phyloP scores from a whole-genome alignment of 2,329 filamentous ascomycete species.

The Cordyceps fumosorosea region DNA sequence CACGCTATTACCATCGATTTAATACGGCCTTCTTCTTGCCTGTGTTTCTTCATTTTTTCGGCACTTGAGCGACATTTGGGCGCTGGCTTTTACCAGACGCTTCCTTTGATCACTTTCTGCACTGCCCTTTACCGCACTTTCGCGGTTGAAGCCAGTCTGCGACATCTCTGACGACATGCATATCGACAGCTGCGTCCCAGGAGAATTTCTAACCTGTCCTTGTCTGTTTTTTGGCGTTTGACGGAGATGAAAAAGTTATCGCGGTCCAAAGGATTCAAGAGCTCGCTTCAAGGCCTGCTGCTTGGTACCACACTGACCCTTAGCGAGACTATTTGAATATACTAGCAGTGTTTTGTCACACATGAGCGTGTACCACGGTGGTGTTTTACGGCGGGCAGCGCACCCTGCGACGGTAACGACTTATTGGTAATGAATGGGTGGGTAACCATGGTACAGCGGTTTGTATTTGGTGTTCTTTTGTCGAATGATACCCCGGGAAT shows the following conservation, averaged over 20 bases:
- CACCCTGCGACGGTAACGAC: not conserved
- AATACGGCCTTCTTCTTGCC: conserved; percentile 4
- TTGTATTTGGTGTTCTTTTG: not conserved
- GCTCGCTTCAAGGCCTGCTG: not conserved
- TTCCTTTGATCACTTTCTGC: not conserved
- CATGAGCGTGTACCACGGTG: conserved; percentile 14
- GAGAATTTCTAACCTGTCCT: not conserved
- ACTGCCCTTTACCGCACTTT: not conserved
- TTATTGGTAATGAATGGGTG: not conserved
- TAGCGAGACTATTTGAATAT: conserved; percentile 16
- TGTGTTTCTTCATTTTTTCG: not conserved
- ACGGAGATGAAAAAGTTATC: conserved; percentile 13
- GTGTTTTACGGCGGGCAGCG: conserved; percentile 12
- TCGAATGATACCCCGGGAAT: conserved; percentile 2
- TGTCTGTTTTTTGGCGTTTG: conserved; percentile 3
- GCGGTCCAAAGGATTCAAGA: conserved; percentile 12
- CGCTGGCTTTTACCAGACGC: not conserved
- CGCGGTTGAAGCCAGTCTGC: not conserved
- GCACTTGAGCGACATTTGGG: not conserved
- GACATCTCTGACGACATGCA: not conserved
- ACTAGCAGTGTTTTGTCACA: conserved; percentile 16
- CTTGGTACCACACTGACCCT: conserved; percentile 13
- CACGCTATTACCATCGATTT: not conserved
- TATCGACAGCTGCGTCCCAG: conserved; percentile 4
- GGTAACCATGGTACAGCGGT: not conserved